Percentiles rank a stretch among this genome's conserved stretches.
Conservation (phyloP, 1,139 yeast species). For the Zygoascus sp. region DNA sequence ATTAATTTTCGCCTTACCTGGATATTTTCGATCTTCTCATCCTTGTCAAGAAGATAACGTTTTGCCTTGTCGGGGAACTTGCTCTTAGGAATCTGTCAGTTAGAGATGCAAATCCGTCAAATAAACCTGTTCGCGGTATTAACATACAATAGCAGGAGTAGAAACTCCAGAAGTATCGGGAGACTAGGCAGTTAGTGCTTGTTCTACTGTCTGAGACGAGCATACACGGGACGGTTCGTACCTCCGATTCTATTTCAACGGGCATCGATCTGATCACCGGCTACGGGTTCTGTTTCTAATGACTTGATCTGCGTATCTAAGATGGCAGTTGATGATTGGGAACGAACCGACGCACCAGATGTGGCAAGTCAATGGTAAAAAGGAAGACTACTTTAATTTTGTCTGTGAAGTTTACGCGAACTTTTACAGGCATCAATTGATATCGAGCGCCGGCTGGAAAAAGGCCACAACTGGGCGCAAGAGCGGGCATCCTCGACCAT, state of each 20-base stretch:
- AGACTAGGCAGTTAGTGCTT: constrained; percentile 1
- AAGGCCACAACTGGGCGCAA: no score
- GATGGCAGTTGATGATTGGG: not conserved
- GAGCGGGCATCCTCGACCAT: no score
- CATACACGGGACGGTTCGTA: not conserved
- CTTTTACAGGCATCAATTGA: not conserved
- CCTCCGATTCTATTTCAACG: constrained; percentile 5
- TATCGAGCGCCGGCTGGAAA: constrained; percentile 1
- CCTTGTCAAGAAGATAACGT: constrained; percentile 22
- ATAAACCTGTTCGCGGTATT: not conserved
- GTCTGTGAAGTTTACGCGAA: constrained; percentile 1
- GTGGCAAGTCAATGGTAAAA: not conserved
- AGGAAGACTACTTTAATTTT: not conserved
- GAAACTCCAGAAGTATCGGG: constrained; percentile 11
- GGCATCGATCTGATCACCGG: constrained; percentile 4
- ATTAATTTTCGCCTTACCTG: constrained; percentile 12
- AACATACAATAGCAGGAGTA: constrained; percentile 12
- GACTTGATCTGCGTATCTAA: not conserved
- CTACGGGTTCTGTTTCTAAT: not conserved
- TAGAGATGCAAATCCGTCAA: constrained; percentile 1
- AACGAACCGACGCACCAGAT: not conserved
- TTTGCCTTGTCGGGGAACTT: constrained; percentile 13
- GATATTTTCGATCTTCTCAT: constrained; percentile 17
- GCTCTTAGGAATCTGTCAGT: constrained; percentile 7
- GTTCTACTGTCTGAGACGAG: not conserved